Base-by-base conservation (phyloP, 75 land plant species). In the Pinus albicaulis region DNA sequence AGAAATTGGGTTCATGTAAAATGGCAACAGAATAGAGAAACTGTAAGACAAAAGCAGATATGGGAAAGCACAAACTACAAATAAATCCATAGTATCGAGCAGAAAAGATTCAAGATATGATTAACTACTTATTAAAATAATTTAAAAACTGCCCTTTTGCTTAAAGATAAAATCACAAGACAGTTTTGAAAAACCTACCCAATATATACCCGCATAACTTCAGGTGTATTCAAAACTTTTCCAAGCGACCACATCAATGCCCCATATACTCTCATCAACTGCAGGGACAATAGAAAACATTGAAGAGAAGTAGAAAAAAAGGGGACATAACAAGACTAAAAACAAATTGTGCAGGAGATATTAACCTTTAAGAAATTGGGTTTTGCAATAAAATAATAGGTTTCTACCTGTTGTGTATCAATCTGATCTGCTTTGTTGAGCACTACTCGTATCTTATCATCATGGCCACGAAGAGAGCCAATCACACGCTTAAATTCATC, bases 201-300 rank as follows among this genome's bases (percentile, higher is more conserved):
- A 79, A 96, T 92, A 78, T 96, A 96, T 28, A 96, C 98, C 53
- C 99, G 88, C 80, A 82, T 80, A 44, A 96, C 99, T 81, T 96
- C 99, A 22, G 99, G 99, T 65, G 99, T 96, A 62, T 96, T 96
- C 70, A 96, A 69, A 34, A 96, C 99, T 84, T 96, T 96, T 56
- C 99, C 99, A 58, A 96, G 92, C 17, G 98, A 96, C 99, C 99
- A 96, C 99, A 96, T 96, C 75, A 96, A 74, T 62, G 99, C 99
- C 56, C 99, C 99, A 84, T 96, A 96, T 13, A 96, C 99, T 77
- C 99, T 92, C 95, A 96, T 96, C 34, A 94, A 86, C 99, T 96
- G 82, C 76, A 81, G 79, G 20, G 56, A 34, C 57, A 59, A 57
- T 16, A 34, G 3, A 68, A 74, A 34, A 38, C 23, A n/a, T 38